A percentile compares a stretch with the other conserved stretches of the same genome.
Conservation (phyloP, 495 filamentous ascomycete species). For the Podospora australis region DNA sequence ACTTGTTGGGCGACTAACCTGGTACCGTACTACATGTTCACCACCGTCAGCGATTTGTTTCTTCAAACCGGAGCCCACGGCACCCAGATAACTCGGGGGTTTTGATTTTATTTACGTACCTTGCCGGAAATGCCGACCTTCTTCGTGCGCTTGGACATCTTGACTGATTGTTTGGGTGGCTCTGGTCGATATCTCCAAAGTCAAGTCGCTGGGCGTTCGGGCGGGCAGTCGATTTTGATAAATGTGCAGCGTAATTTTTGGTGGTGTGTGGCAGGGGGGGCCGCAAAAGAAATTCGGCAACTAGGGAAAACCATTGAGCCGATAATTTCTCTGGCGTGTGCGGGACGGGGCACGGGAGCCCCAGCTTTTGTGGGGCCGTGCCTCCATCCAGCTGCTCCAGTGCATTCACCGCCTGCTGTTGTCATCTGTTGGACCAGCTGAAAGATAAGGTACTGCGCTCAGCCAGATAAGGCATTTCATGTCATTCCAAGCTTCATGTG, state of each 20-base stretch:
- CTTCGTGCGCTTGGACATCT: slow-evolving; percentile 97
- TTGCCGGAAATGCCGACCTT: slow-evolving; percentile 82
- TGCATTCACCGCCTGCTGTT: not conserved
- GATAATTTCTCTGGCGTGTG: slow-evolving; percentile 8
- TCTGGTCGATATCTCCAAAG: slow-evolving; percentile 15
- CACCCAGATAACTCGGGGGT: not conserved
- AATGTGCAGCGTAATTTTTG: slow-evolving; percentile 26
- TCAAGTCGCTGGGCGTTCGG: slow-evolving; percentile 15
- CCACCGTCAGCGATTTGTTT: slow-evolving; percentile 10
- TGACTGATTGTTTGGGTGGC: slow-evolving; percentile 39
- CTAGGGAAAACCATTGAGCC: slow-evolving; percentile 28
- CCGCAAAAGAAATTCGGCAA: slow-evolving; percentile 13
- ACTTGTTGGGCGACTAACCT: slow-evolving; percentile 37
- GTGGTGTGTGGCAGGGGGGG: slow-evolving; percentile 17
- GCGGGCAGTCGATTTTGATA: slow-evolving; percentile 26
- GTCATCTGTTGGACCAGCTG: too few species aligned
- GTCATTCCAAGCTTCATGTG: too few species aligned
- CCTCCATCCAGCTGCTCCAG: not conserved
- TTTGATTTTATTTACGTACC: slow-evolving; percentile 25
- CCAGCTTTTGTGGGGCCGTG: not conserved
- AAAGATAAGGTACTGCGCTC: too few species aligned
- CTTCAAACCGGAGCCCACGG: not conserved
- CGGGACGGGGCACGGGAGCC: slow-evolving; percentile 9
- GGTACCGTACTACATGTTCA: slow-evolving; percentile 50
- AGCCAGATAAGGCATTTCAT: too few species aligned